A percentile compares a stretch with the other conserved stretches of the same genome.
phyloP scores from a whole-genome alignment of 148 eudicot species.

The Heliamphora exappendiculata region DNA sequence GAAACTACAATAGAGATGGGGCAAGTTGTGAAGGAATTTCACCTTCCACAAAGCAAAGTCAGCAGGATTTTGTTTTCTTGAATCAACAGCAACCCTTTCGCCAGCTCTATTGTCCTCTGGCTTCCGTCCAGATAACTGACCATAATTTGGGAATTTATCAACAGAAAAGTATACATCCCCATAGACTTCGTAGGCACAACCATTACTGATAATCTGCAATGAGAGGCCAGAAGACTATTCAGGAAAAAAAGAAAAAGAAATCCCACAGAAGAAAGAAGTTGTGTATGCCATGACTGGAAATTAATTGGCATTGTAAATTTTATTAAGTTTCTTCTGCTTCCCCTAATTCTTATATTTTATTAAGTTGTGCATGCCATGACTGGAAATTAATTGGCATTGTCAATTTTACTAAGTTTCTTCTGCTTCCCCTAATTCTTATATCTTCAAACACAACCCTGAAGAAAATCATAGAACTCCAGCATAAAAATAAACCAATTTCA shows the following conservation, averaged over 20 bases:
- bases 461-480: not conserved
- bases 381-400: not conserved
- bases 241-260: not conserved
- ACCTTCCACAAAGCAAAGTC: constrained; percentile 99
- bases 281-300: not conserved
- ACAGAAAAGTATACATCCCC: constrained; percentile 93
- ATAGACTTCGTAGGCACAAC: constrained; percentile 62
- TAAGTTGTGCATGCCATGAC: not conserved
- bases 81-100: constrained; percentile 78
- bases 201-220: constrained; percentile 60
- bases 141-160: constrained; percentile 60
- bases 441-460: not conserved
- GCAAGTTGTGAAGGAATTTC: not conserved
- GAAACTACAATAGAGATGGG: not conserved
- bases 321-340: not conserved
- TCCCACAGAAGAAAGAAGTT: not conserved
- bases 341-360: too few relatives aligned
- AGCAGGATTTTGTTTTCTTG: constrained; percentile 68
- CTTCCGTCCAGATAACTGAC: constrained; percentile 67
- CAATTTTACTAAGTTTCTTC: not conserved
- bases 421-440: not conserved
- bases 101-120: constrained; percentile 85
- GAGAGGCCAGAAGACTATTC: not conserved
- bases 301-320: not conserved
- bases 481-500: not conserved